Conservation (phyloP, 129 eudicot genomes). For the Tagetes erecta region DNA sequence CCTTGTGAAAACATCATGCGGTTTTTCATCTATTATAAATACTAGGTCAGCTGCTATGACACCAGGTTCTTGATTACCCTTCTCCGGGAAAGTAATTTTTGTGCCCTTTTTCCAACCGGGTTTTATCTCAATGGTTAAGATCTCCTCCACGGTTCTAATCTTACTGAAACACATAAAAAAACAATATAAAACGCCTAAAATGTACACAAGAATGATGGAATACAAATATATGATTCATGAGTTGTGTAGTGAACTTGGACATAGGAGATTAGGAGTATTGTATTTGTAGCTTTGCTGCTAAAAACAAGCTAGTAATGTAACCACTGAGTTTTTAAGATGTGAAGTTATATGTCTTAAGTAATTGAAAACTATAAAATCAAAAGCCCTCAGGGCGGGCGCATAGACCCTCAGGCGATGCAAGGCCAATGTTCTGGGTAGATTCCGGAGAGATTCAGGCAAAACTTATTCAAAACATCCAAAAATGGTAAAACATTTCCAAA, state of each 20-base stretch:
- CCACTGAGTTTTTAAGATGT: background rate
- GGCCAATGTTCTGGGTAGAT: too few species aligned
- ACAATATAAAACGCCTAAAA: background rate
- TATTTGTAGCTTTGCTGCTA: background rate
- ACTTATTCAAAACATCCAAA: too few species aligned
- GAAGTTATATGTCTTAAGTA: background rate
- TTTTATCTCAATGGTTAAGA: constrained; percentile 66
- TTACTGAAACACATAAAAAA: constrained; percentile 46
- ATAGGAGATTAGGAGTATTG: background rate
- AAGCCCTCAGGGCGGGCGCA: too few species aligned
- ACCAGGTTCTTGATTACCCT: constrained; percentile 83
- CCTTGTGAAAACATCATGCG: constrained; percentile 55
- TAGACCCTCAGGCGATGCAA: too few species aligned
- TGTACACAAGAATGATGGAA: too few species aligned
- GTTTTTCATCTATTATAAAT: constrained; percentile 70
- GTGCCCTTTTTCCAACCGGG: constrained; percentile 94
- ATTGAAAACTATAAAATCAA: background rate
- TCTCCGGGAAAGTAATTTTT: constrained; percentile 77
- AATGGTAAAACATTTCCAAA: too few species aligned
- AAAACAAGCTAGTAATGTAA: background rate
- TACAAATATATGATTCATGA: background rate
- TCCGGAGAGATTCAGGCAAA: too few species aligned
- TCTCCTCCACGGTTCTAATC: constrained; percentile 58
- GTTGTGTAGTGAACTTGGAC: background rate
- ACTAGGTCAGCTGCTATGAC: constrained; percentile 74